Base-by-base conservation (phyloP, 352 stramenopile genomes). In the Globisporangium megalacanthum region DNA sequence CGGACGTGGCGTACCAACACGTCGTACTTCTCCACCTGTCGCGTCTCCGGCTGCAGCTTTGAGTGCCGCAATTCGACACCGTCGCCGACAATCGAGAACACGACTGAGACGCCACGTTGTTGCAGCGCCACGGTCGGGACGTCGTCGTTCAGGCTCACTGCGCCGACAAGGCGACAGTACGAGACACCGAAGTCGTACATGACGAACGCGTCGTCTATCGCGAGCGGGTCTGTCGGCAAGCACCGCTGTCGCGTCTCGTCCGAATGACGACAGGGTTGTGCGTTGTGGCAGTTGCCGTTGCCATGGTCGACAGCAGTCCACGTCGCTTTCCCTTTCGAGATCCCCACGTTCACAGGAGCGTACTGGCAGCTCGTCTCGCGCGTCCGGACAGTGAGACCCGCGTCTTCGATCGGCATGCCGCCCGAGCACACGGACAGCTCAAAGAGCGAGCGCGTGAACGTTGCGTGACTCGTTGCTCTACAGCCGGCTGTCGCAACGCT, bases 281-380 rank as follows among this genome's bases (percentile, higher is more conserved):
- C 33, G 54, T 9, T 46, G 56, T n/a, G 31, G 63, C 0, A n/a
- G n/a, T n/a, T 37, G 33, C 8, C 5, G 33, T 37, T 37, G 33
- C 8, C 31, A 66, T 70, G 6, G 56, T 53, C 14, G 49, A 58
- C 8, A 60, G 45, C 0, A 42, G 37, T 76, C 60, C 11, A 61
- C 58, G 54, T 89, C n/a, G 86, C 86, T 51, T 88, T 85, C 7
- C 86, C 81, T 6, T 73, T 74, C 6, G 75, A 74, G 50, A 95
- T 87, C 13, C 81, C 79, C 35, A 70, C 75, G 54, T 90, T 95
- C 17, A 93, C 86, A 52, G 83, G 79, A 13, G 86, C 86, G 63
- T 95, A 93, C 56, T 95, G 86, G 35, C 92, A 94, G 63, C 86
- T 95, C 19, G 83, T 94, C 62, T 95, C 86, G 39, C 86, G 70